Conservation (phyloP, 106 monocot species). For the Dendrobium officinale region DNA sequence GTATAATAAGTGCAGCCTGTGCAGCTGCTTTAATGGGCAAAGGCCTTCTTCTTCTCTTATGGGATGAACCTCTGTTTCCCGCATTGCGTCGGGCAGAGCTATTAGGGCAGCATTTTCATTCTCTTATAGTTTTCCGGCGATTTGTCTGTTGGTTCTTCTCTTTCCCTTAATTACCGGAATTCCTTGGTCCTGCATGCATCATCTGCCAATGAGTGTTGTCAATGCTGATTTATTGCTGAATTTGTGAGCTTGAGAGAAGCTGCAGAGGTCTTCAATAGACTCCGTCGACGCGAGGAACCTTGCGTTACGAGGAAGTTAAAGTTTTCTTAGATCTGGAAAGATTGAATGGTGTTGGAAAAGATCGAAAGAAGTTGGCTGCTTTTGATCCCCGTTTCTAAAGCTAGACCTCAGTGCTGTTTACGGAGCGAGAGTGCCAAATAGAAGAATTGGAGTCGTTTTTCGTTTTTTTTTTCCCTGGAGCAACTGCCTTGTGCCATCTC, state of each 20-base stretch:
- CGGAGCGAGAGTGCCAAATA: not conserved
- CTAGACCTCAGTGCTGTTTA: not conserved
- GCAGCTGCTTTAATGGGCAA: no score
- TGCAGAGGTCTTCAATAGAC: not conserved
- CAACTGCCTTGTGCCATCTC: not conserved
- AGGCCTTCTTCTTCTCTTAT: no score
- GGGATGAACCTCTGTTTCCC: not conserved
- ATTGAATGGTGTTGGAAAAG: not conserved
- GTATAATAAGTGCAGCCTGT: not conserved
- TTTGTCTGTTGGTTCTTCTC: not conserved
- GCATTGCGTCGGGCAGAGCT: not conserved
- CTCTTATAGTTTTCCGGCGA: not conserved
- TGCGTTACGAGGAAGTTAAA: not conserved
- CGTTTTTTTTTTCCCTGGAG: not conserved
- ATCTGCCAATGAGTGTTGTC: not conserved
- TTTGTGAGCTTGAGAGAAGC: not conserved
- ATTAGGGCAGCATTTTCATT: not conserved
- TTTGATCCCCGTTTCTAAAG: not conserved
- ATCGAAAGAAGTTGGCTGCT: not conserved
- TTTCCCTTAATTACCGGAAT: not conserved
- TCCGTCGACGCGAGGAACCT: not conserved
- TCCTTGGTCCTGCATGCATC: not conserved
- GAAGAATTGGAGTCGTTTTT: not conserved
- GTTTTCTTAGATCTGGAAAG: conserved; percentile 4
- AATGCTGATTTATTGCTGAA: no score